Evolutionary conservation across 192 early-diverging fungal species (phyloP).

Genomic region (Entomortierella chlamydospora): DNA sequence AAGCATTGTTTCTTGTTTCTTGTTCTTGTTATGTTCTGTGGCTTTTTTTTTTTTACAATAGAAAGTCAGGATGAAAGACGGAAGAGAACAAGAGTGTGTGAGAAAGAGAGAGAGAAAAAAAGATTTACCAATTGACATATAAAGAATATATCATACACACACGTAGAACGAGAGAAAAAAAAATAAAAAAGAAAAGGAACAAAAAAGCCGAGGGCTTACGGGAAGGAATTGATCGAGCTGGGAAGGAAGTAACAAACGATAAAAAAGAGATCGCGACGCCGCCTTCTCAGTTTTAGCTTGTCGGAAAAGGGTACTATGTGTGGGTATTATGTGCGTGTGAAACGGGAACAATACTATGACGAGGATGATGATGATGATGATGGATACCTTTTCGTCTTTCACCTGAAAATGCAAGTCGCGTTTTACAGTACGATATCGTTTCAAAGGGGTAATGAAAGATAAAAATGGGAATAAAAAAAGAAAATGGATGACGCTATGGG

Average conservation of each 20-base stretch:
- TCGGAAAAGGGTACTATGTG: too few relatives aligned
- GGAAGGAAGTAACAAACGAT: neutral
- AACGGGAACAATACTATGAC: conserved; percentile 5
- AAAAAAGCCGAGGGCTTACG: neutral
- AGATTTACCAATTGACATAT: neutral
- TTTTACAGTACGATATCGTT: neutral
- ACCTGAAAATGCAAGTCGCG: neutral
- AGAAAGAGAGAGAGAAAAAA: neutral
- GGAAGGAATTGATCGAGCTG: neutral
- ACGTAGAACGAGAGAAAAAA: neutral
- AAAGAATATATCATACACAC: neutral
- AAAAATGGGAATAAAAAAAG: too few relatives aligned
- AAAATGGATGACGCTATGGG: too few relatives aligned
- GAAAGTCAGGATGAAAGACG: too few relatives aligned
- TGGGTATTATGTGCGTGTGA: too few relatives aligned
- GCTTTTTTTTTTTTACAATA: too few relatives aligned
- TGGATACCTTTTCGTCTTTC: neutral
- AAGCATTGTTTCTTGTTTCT: conserved; percentile 15
- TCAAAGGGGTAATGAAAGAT: neutral
- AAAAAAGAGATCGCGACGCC: too few relatives aligned
- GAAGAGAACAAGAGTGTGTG: neutral
- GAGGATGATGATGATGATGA: neutral
- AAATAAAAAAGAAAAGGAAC: conserved; percentile 1
- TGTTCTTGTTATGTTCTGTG: neutral
- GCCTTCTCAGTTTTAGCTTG: too few relatives aligned